Evolutionary conservation across 106 monocot genomes (phyloP), one percentile per base, ranked within the genome.

Genomic region (Amphibolis antarctica): DNA sequence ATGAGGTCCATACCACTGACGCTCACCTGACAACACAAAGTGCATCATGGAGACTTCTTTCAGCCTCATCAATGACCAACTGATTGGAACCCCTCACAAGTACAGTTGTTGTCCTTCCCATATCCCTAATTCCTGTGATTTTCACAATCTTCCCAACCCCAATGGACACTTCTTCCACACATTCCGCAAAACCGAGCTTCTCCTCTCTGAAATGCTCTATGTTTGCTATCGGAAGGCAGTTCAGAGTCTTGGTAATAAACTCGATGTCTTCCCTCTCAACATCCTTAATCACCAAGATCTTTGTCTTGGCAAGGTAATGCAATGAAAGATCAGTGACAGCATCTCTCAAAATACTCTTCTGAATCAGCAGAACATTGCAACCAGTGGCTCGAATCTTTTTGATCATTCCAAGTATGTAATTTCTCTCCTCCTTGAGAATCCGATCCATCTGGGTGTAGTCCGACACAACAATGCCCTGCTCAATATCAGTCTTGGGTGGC

Each of bases 231-330:
- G 93, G 89, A 77, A 94, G 66, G 61, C 89, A 94, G 69, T 89
- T 94, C 6, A 94, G 75, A 4, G 93, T 89, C 79, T 94, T 94
- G 17, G 89, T 94, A 25, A 94, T 79, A 51, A 94, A 94, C 73
- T 94, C 93, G 20, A 94, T 94, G 27, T 94, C 93, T 36, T 94
- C 93, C 68, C 93, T 83, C 75, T 94, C 93, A 27, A 94, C 83
- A 53, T 89, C 93, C 73, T 82, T 94, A 9, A 94, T 72, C 52
- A 94, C 93, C 70, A 94, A 53, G 45, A 89, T 94, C 81, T 94
- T 94, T 4, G 85, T 82, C 70, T 93, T 88, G 3, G 93, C 85
- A 31, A 93, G 80, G 43, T 93, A 93, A 60, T 94, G 93, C 71
- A 94, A 70, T 1, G 93, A 94, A 15, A 94, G 74, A 59, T 89